Percentiles rank a stretch among this genome's conserved stretches.
Evolutionary conservation across 2,329 filamentous ascomycete species (phyloP).

Genomic region (Ophiostoma piceae): DNA sequence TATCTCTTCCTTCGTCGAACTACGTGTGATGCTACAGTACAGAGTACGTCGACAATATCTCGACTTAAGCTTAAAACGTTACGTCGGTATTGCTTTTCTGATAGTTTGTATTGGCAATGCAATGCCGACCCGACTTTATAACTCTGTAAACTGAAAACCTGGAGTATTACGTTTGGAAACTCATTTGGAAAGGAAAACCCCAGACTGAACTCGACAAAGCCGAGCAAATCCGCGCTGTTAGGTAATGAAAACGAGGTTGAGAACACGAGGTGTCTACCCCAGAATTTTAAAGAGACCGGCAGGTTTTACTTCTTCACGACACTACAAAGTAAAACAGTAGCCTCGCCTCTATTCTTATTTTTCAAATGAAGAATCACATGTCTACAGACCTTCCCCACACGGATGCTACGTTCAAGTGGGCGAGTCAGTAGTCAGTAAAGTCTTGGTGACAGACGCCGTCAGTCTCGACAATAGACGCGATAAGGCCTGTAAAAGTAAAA

Average conservation of each 20-base stretch:
- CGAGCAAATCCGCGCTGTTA: not conserved
- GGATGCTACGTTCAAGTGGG: not conserved
- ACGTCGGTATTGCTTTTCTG: not conserved
- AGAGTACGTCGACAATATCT: too few species aligned
- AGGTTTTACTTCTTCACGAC: not conserved
- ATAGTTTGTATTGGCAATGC: too few species aligned
- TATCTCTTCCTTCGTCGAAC: not conserved
- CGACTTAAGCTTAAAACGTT: conserved; percentile 12
- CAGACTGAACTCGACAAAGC: too few species aligned
- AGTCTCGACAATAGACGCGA: not conserved
- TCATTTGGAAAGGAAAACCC: too few species aligned
- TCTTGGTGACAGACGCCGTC: too few species aligned
- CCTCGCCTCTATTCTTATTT: too few species aligned
- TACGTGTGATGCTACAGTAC: not conserved
- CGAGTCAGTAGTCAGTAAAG: too few species aligned
- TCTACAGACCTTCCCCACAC: not conserved
- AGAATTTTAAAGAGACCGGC: not conserved
- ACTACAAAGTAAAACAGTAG: not conserved
- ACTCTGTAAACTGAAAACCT: not conserved
- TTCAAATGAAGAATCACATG: too few species aligned
- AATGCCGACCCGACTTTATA: too few species aligned
- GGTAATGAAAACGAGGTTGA: not conserved
- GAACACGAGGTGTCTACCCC: not conserved
- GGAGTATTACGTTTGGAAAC: not conserved
- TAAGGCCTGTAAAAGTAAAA: too few species aligned